Conservation (phyloP, 495 filamentous ascomycete species). For the Penicillium canariense region DNA sequence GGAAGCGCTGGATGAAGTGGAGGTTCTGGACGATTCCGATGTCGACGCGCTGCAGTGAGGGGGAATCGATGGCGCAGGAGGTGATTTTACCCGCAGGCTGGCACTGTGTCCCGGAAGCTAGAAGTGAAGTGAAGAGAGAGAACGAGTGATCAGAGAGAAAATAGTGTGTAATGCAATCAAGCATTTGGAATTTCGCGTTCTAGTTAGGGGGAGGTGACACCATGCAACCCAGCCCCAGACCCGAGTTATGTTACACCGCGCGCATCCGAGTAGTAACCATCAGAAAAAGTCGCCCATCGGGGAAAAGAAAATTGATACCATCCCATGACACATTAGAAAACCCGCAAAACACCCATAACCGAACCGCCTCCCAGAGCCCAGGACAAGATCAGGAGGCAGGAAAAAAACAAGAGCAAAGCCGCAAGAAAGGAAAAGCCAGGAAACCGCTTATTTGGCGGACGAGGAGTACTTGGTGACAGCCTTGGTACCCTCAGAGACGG, state of each 20-base stretch:
- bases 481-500: slow-evolving; percentile 99
- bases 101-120: not conserved
- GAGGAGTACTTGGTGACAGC: slow-evolving; percentile 99
- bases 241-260: slow-evolving; percentile 77
- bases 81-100: not conserved
- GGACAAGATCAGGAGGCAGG: slow-evolving; percentile 56
- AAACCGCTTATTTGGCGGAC: slow-evolving; percentile 87
- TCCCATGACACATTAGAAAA: slow-evolving; percentile 89
- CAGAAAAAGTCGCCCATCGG: slow-evolving; percentile 65
- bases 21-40: slow-evolving; percentile 75
- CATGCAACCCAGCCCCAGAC: slow-evolving; percentile 39
- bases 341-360: slow-evolving; percentile 64
- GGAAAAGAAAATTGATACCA: slow-evolving; percentile 62
- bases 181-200: slow-evolving; percentile 54
- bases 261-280: slow-evolving; percentile 68
- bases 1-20: slow-evolving; percentile 84
- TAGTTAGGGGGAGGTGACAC: slow-evolving; percentile 35
- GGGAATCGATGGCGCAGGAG: not conserved
- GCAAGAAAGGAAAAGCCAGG: slow-evolving; percentile 42
- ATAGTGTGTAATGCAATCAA: slow-evolving; percentile 44
- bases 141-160: slow-evolving; percentile 7
- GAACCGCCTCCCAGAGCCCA: slow-evolving; percentile 59
- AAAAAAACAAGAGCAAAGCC: slow-evolving; percentile 47
- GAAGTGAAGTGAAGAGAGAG: slow-evolving; percentile 5
- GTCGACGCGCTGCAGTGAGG: slow-evolving; percentile 41